phyloP scores from a whole-genome alignment of 2,329 filamentous ascomycete genomes.

The Fusarium secorum region DNA sequence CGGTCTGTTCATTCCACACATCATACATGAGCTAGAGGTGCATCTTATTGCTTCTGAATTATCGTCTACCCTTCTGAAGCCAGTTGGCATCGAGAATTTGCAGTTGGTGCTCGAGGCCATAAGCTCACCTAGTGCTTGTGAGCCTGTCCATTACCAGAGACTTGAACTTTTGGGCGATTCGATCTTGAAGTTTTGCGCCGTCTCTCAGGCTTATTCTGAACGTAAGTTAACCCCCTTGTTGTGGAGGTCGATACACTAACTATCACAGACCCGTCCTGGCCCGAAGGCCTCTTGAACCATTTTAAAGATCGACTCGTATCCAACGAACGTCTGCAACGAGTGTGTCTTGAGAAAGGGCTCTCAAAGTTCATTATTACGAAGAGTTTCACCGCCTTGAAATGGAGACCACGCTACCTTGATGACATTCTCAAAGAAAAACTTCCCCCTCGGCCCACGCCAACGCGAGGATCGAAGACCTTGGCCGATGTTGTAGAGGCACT shows the following conservation, averaged over 20 bases:
- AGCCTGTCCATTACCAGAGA: slow-evolving; percentile 76
- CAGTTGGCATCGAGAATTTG: slow-evolving; percentile 61
- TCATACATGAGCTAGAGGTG: slow-evolving; percentile 74
- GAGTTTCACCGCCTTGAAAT: slow-evolving; percentile 73
- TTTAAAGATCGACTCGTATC: slow-evolving; percentile 75
- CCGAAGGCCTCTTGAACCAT: slow-evolving; percentile 77
- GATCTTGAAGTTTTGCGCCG: slow-evolving; percentile 77
- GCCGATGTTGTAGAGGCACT: slow-evolving; percentile 89
- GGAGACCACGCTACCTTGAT: slow-evolving; percentile 70
- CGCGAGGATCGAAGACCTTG: slow-evolving; percentile 77
- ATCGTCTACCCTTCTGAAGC: slow-evolving; percentile 45
- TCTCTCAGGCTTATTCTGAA: slow-evolving; percentile 67
- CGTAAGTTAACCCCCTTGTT: slow-evolving; percentile 49
- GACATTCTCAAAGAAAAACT: slow-evolving; percentile 40
- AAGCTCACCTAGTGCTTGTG: slow-evolving; percentile 67
- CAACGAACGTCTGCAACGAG: slow-evolving; percentile 75
- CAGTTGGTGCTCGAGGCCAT: slow-evolving; percentile 73
- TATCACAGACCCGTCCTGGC: slow-evolving; percentile 68
- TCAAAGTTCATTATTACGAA: slow-evolving; percentile 76
- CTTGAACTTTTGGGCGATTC: slow-evolving; percentile 89
- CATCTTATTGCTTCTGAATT: slow-evolving; percentile 70
- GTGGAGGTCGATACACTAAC: background rate
- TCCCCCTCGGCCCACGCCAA: background rate
- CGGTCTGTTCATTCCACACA: slow-evolving; percentile 73
- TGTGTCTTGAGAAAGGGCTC: slow-evolving; percentile 69